Evolutionary conservation across 2,329 filamentous ascomycete species (phyloP), one percentile per base, ranked within the genome.

Genomic region (Hypoxylon sp.): DNA sequence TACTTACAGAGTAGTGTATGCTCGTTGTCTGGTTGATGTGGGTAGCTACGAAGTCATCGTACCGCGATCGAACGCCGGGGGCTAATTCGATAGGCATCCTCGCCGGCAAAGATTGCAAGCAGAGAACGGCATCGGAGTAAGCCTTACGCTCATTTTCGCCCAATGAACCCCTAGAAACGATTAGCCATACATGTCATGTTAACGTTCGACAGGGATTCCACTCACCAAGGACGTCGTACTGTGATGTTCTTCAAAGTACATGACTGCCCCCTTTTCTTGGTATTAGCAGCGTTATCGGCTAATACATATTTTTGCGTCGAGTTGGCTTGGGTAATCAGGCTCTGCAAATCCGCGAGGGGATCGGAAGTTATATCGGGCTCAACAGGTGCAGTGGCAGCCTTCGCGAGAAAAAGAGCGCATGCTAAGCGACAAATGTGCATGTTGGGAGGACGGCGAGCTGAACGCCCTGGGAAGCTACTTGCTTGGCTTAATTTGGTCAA

Each of bases 21-120:
- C 34, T 37, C 13, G 21, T 26, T 9, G 62, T 60, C 43, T 47
- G 45, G 13, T 56, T 42, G 29, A 66, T 63, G 53, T 66, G 64
- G n/a, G 55, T 48, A 31, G 55, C 64, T n/a, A 63, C 54, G 25
- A 64, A 67, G 54, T 67, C 65, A 32, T 67, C 65, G 36, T 60
- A 67, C 11, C 61, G 55, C 7, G 47, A 58, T 34, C 48, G 49
- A 6, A 53, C 63, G 8, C 63, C 64, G 8, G 64, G 57, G 7
- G 50, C 59, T 20, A 52, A 19, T 11, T 30, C 38, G n/a, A 31
- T n/a, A 15, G 51, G 49, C 4, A 55, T 57, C 15, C 25, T 52
- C 11, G 60, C 36, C 1, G 63, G 60, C 4, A 59, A 32, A 2
- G 35, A 27, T 50, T 63, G 57, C 11, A 65, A 42, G 25, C 63